Evolutionary conservation across 352 stramenopile genomes (phyloP), one percentile per base, ranked within the genome.

Genomic region (Globisporangium megalacanthum): DNA sequence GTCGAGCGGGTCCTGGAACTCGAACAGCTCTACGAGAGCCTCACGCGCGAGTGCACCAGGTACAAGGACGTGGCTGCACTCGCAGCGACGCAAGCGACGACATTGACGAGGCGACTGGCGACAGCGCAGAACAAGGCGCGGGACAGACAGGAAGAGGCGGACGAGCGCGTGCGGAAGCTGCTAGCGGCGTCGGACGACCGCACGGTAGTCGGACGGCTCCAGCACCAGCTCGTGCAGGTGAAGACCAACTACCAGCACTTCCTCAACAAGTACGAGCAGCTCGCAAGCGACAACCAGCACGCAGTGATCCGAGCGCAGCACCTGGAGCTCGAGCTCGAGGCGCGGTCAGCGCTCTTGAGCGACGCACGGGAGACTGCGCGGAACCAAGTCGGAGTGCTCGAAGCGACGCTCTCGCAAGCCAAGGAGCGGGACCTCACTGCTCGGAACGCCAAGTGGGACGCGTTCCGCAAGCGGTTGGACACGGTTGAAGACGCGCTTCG

Each of bases 221-320:
- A 98, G 63, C 77, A 92, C 33, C 80, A 97, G 61, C 66, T 98
- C 15, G 77, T 94, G 61, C 75, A 92, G n/a, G 83, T 95, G n/a
- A 95, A 90, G 57, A 45, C 68, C 4, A 86, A 73, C 14, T 94
- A 91, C 64, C 84, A 94, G 60, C 76, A 88, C n/a, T 92, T 90
- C n/a, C 37, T 83, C 0, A 49, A 72, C 33, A 82, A 87, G 35
- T 90, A 91, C 56, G 79, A 94, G 11, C 47, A 74, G 10, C 64
- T 77, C 6, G 61, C 73, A 0, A 72, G 81, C 36, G 60, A 64
- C 22, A 71, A 90, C 36, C 79, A 89, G 52, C 76, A 81, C 36
- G 64, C 68, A 10, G 57, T 69, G 14, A 58, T 91, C n/a, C 65
- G 74, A 39, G 67, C 75, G 20, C 75, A 89, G 59, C 70, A 86